phyloP scores from a whole-genome alignment of 1,139 yeast species.

The Pichia sp. region DNA sequence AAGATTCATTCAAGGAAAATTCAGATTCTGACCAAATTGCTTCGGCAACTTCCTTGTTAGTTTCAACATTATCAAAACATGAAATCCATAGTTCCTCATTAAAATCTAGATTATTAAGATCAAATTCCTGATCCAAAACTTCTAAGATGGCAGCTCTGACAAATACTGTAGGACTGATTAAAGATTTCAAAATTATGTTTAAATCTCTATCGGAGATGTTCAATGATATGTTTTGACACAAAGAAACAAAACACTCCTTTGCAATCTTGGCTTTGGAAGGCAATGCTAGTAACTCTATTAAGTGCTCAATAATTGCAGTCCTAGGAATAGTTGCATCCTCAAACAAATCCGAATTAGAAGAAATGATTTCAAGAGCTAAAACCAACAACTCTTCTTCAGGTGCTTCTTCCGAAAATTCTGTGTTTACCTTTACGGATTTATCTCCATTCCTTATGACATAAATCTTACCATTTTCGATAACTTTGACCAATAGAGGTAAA shows the following conservation, averaged over 20 bases:
- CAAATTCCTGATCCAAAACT: constrained; percentile 82
- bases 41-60: constrained; percentile 60
- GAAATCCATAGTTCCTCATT: constrained; percentile 72
- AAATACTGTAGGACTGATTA: constrained; percentile 56
- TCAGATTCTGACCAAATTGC: constrained; percentile 84
- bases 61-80: constrained; percentile 65
- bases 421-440: constrained; percentile 36
- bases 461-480: constrained; percentile 55
- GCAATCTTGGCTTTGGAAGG: constrained; percentile 78
- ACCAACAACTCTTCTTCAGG: constrained; percentile 83
- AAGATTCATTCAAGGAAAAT: constrained; percentile 42
- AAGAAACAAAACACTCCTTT: constrained; percentile 73
- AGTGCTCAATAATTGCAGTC: constrained; percentile 51
- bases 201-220: constrained; percentile 56
- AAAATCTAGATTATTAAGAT: constrained; percentile 49
- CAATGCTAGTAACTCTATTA: constrained; percentile 62
- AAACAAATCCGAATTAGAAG: constrained; percentile 72
- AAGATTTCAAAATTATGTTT: constrained; percentile 49
- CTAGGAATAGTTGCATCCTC: constrained; percentile 68
- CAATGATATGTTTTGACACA: constrained; percentile 71
- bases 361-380: constrained; percentile 70
- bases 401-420: constrained; percentile 72
- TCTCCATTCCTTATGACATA: constrained; percentile 49
- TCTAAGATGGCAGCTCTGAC: constrained; percentile 79
- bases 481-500: constrained; percentile 65